Evolutionary conservation across 345 rosid species (phyloP), one percentile per base, ranked within the genome.

Genomic region (Hypericum perforatum): DNA sequence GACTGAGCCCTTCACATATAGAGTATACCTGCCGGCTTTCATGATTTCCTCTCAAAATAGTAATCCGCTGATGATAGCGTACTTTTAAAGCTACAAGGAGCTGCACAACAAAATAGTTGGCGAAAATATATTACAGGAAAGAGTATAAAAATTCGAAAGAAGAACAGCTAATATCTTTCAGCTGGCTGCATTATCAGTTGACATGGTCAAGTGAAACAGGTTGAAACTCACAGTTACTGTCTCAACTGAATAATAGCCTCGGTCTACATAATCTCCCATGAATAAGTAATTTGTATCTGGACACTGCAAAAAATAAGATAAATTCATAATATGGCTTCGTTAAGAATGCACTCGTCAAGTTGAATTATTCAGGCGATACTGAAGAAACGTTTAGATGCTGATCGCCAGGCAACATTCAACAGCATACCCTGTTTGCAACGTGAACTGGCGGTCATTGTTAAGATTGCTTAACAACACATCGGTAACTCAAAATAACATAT

Each of bases 201-300:
- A 16, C 45, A 52, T 8, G 10, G 10, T 36, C 7, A 13, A 43
- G 0, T 7, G n/a, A 16, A 45, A 37, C 54, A 5, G 12, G n/a
- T 14, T 39, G 11, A 11, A 37, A 65, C 84, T 43, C 75, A 89
- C 98, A 57, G 98, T 79, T 39, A 91, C 96, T 61, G 98, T 91
- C 73, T 91, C 98, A 49, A 91, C 92, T 41, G 98, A 91, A 66
- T 91, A 91, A 71, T 91, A 91, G 37, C 96, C 96, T 65, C 95
- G 95, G 55, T 91, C 95, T 44, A 91, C 98, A 62, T 91, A 87
- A 64, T 91, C 96, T 69, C 98, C 95, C 96, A 90, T 90, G 65
- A 90, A 89, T 64, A 89, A 70, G 74, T 89, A 89, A 73, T 83
- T 89, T 61, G 95, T 85, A 66, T 89, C 97, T 43, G 97, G 97